Conservation (phyloP, 2,329 filamentous ascomycete genomes). For the Moelleriella libera region DNA sequence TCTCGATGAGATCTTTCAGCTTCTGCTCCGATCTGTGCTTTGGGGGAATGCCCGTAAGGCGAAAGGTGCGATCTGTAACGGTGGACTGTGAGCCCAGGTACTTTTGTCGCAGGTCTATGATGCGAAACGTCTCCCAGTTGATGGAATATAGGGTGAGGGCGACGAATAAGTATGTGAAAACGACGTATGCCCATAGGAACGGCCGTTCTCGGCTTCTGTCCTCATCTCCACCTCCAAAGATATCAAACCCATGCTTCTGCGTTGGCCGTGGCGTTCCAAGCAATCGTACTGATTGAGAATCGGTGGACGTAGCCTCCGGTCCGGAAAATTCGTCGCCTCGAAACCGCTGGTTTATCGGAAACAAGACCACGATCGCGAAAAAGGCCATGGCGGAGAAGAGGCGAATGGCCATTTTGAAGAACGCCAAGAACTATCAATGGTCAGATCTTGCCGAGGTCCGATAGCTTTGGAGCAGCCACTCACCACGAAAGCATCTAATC, state of each 20-base stretch:
- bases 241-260: conserved; percentile 6
- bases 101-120: conserved; percentile 76
- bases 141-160: conserved; percentile 70
- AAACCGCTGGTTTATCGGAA: conserved; percentile 69
- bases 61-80: conserved; percentile 89
- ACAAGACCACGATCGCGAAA: conserved; percentile 67
- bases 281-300: not conserved
- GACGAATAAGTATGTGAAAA: conserved; percentile 92
- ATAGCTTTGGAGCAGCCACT: conserved; percentile 9
- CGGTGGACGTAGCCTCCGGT: conserved; percentile 1
- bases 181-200: conserved; percentile 84
- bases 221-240: conserved; percentile 15
- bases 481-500: conserved; percentile 87
- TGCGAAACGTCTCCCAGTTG: conserved; percentile 66
- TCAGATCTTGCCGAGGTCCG: conserved; percentile 6
- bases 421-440: conserved; percentile 56
- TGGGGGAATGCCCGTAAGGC: conserved; percentile 72
- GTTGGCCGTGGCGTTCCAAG: not conserved
- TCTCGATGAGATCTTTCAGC: conserved; percentile 78
- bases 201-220: conserved; percentile 17
- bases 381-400: conserved; percentile 69
- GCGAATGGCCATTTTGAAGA: conserved; percentile 90
- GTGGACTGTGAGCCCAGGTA: conserved; percentile 90
- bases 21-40: conserved; percentile 68
- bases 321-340: conserved; percentile 5